Evolutionary conservation across 2,329 filamentous ascomycete genomes (phyloP).

Genomic region (Chrysoporthe austroafricana): DNA sequence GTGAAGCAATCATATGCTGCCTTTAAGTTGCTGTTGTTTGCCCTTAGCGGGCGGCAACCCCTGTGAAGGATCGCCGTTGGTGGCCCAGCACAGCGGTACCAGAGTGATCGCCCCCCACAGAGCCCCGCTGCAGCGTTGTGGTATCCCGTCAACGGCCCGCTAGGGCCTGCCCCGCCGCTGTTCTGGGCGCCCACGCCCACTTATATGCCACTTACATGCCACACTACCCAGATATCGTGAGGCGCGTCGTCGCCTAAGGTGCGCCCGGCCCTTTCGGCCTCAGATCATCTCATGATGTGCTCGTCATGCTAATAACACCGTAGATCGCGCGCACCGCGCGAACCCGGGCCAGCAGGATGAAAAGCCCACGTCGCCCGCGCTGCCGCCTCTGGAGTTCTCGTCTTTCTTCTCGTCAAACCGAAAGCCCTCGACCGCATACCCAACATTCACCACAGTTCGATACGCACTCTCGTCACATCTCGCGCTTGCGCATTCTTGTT

Average conservation of each 20-base stretch:
- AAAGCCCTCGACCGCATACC: constrained; percentile 4
- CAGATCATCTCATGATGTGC: background rate
- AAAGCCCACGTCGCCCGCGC: background rate
- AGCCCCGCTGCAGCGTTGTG: no score
- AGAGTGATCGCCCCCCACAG: no score
- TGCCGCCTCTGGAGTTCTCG: no score
- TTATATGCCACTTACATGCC: background rate
- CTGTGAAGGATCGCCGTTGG: no score
- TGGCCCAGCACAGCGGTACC: no score
- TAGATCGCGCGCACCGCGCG: background rate
- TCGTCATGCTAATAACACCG: background rate
- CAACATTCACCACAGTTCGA: background rate
- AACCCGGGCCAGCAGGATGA: background rate
- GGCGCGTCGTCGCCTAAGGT: background rate
- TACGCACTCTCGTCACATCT: background rate
- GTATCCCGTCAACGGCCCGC: background rate
- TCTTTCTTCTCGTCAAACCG: background rate
- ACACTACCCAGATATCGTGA: background rate
- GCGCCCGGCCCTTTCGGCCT: background rate
- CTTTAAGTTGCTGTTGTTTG: no score
- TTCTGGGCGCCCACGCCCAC: background rate
- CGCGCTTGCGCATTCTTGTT: constrained; percentile 8
- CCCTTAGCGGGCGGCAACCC: no score
- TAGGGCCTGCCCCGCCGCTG: background rate
- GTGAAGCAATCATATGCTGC: no score